These are phyloP conservation scores for Neocucurbitaria cava DNA, from an alignment of 2,329 filamentous ascomycete species.

Conservation along the genomic window DNA sequence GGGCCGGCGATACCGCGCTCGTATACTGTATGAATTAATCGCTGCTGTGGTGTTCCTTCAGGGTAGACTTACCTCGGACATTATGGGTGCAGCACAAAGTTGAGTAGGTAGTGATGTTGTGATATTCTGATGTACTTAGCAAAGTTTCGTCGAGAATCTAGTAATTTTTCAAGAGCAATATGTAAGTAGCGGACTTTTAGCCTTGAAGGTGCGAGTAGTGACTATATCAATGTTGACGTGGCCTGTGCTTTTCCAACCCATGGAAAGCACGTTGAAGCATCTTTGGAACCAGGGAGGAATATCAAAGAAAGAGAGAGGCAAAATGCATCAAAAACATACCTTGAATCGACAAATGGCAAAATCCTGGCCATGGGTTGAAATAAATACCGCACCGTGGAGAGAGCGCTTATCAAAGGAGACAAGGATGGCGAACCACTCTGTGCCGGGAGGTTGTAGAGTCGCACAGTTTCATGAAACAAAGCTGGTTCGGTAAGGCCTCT, in stretches of 20 bases:
- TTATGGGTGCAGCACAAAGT: neutral
- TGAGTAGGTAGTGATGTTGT: neutral
- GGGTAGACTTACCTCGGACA: neutral
- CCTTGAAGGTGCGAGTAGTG: neutral
- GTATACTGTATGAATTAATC: neutral
- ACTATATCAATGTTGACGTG: neutral
- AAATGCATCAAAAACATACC: neutral
- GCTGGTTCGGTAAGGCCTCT: neutral
- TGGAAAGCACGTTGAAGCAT: neutral
- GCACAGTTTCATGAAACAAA: neutral
- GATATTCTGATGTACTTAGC: neutral
- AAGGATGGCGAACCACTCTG: neutral
- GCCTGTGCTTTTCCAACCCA: neutral
- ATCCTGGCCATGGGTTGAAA: neutral
- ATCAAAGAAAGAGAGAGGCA: neutral
- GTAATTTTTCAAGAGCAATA: neutral
- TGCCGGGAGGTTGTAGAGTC: neutral
- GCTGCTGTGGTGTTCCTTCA: neutral
- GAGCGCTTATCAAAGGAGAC: neutral
- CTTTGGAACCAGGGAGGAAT: neutral
- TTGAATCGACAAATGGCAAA: neutral
- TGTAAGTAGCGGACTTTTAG: neutral
- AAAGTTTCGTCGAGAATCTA: neutral
- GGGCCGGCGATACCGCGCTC: neutral
- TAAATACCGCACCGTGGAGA: neutral